Percentiles rank a stretch among this genome's conserved stretches.
Conservation (phyloP, 495 filamentous ascomycete species). For the Penicillium manginii region DNA sequence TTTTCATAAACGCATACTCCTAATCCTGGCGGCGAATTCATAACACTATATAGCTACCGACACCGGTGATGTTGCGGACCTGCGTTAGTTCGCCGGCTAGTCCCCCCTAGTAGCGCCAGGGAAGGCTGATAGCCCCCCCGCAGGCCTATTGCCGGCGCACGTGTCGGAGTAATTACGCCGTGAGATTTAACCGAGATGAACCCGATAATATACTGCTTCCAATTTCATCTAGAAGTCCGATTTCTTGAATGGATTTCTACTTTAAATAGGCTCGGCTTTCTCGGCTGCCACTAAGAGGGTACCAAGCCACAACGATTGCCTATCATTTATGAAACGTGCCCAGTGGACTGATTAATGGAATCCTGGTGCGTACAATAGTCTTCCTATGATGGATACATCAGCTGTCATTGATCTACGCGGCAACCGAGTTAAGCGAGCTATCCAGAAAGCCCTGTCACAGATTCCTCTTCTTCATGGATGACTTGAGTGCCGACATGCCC, state of each 20-base stretch:
- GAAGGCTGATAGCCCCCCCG: background rate
- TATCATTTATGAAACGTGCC: too few species aligned
- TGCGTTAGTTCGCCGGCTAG: slow-evolving; percentile 15
- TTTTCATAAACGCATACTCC: background rate
- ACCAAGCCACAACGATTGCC: too few species aligned
- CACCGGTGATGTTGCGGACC: background rate
- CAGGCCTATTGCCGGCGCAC: slow-evolving; percentile 20
- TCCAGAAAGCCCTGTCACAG: slow-evolving; percentile 17
- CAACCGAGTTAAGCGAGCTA: slow-evolving; percentile 11
- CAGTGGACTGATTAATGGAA: too few species aligned
- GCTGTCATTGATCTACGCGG: background rate
- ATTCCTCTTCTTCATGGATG: slow-evolving; percentile 7
- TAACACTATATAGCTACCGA: background rate
- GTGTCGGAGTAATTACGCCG: slow-evolving; percentile 12
- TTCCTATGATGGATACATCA: background rate
- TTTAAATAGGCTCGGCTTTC: background rate
- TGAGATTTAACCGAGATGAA: slow-evolving; percentile 22
- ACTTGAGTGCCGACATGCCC: slow-evolving; percentile 11
- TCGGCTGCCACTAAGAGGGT: background rate
- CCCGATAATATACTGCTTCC: background rate
- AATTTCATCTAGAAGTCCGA: too few species aligned
- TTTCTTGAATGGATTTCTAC: background rate
- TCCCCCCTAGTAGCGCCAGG: slow-evolving; percentile 13
- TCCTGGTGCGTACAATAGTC: too few species aligned
- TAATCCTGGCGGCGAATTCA: background rate